phyloP scores from a whole-genome alignment of 1,284 basidiomycete genomes.

The Paramarasmius palmivorus region DNA sequence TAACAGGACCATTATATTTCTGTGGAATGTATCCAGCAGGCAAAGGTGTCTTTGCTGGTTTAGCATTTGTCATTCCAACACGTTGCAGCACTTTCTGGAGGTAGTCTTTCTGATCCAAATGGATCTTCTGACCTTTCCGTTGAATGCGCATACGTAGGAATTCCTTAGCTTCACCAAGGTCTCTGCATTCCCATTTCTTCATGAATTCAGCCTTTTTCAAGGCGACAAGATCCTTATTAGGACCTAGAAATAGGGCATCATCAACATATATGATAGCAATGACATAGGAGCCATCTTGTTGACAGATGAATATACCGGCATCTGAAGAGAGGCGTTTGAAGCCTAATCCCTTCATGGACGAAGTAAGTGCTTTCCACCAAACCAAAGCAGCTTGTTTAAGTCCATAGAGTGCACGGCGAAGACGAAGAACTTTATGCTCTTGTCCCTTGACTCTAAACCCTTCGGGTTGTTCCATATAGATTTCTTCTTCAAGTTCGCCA shows the following conservation, averaged over 20 bases:
- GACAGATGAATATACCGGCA: background rate
- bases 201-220: constrained; percentile 9
- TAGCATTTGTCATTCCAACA: constrained; percentile 14
- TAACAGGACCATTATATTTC: background rate
- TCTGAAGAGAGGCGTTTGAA: constrained; percentile 20
- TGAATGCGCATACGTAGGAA: background rate
- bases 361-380: constrained; percentile 28
- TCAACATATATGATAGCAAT: constrained; percentile 15
- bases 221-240: background rate
- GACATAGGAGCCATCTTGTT: background rate
- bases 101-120: background rate
- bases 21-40: background rate
- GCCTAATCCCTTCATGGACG: constrained; percentile 21
- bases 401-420: constrained; percentile 28
- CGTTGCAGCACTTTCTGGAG: constrained; percentile 18
- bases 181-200: background rate
- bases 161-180: background rate
- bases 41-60: background rate
- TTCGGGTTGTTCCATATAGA: constrained; percentile 35
- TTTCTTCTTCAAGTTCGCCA: constrained; percentile 32
- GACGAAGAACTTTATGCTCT: constrained; percentile 20
- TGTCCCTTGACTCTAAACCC: constrained; percentile 19
- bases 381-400: constrained; percentile 30
- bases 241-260: constrained; percentile 17
- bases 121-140: background rate